Evolutionary conservation across 208 protist species (phyloP), one percentile per base, ranked within the genome.

Genomic region (Plasmodiophora brassicae): DNA sequence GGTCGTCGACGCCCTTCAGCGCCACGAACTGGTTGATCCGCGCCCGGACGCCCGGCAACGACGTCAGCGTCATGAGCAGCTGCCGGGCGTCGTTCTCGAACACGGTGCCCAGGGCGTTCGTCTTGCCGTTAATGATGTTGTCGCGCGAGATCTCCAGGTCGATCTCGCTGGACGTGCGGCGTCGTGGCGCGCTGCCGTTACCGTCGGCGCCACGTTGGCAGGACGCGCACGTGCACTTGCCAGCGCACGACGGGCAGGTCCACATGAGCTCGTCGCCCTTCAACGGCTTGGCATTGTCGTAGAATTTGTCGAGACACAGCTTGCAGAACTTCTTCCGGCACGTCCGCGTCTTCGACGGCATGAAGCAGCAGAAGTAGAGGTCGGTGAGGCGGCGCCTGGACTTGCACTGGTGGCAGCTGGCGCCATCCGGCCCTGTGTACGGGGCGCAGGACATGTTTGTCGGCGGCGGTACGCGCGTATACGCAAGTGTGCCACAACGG

Each of bases 241-340:
- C 5, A 5, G 41, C 10, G 41, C 65, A 78, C n/a, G 65, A 78
- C 41, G 65, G 65, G 41, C 65, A 78, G 32, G 32, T 78, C 65
- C 65, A 78, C 10, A 78, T 38, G 41, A 78, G 65, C 41, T 78
- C 65, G 10, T 78, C 65, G 5, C 65, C 65, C 41, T 78, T 32
- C 5, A 14, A 5, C 5, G 65, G 65, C n/a, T 78, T 38, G n/a
- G 65, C 65, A 38, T 78, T 32, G n/a, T 78, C 65, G 65, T 78
- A 78, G 65, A 78, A 78, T 32, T 78, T 78, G n/a, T 78, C 65
- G 32, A 78, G 65, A 32, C 65, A 78, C 5, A 78, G n/a, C n/a
- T 78, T 78, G 65, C 65, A 78, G 65, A 78, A 78, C 41, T 78
- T 78, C n/a, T 78, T 78, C 65, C 65, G 65, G n/a, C 65, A 78